Evolutionary conservation across 176 grass and related monocot genomes (phyloP).

Genomic region (Alopecurus myosuroides): DNA sequence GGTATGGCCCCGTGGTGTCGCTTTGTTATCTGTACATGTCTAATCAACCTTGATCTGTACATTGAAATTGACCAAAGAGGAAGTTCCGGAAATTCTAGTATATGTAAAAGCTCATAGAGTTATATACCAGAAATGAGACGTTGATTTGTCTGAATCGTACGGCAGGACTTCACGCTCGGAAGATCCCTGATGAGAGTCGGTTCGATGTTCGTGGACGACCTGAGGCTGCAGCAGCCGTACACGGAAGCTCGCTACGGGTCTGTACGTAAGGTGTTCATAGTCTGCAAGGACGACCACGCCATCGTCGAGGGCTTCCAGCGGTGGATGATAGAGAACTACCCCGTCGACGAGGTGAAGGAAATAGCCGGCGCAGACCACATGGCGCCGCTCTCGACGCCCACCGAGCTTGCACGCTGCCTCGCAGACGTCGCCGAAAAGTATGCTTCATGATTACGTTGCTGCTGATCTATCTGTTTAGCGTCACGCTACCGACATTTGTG

Average conservation of each 20-base stretch:
- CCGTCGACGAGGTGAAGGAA: slow-evolving; percentile 49
- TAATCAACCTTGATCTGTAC: neutral
- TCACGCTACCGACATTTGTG: neutral
- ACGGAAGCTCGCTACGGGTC: slow-evolving; percentile 40
- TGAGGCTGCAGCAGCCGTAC: slow-evolving; percentile 18
- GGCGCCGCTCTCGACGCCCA: slow-evolving; percentile 52
- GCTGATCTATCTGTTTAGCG: neutral
- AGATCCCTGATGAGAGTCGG: slow-evolving; percentile 41
- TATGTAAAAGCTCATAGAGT: too few relatives aligned
- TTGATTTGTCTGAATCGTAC: neutral
- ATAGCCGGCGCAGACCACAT: slow-evolving; percentile 51
- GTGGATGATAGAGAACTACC: slow-evolving; percentile 48
- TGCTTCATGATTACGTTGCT: neutral
- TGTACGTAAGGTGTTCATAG: slow-evolving; percentile 52
- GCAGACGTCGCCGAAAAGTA: slow-evolving; percentile 26
- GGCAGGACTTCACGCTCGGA: slow-evolving; percentile 58
- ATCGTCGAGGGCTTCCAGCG: slow-evolving; percentile 43
- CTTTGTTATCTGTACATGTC: neutral
- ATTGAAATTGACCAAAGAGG: neutral
- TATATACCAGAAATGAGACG: too few relatives aligned
- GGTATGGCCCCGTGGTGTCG: slow-evolving; percentile 6
- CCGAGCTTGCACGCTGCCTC: slow-evolving; percentile 32
- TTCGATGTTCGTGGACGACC: slow-evolving; percentile 60
- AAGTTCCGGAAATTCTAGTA: too few relatives aligned
- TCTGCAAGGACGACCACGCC: slow-evolving; percentile 39